Evolutionary conservation across 2,329 filamentous ascomycete genomes (phyloP).

Genomic region (Fusarium mexicanum): DNA sequence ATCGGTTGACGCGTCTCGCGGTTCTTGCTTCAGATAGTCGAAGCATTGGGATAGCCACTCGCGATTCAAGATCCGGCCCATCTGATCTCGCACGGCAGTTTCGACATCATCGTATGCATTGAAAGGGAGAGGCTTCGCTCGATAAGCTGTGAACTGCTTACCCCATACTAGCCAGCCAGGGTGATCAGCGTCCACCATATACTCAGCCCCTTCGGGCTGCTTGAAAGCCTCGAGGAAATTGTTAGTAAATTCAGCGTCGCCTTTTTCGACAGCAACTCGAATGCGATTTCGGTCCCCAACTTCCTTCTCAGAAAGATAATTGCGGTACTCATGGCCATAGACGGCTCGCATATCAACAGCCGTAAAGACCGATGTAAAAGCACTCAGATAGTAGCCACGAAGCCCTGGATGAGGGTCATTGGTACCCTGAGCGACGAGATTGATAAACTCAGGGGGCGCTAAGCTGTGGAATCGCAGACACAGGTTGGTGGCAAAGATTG

Average conservation of each 20-base stretch:
- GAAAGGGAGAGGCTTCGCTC: conserved; percentile 74
- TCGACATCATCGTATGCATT: conserved; percentile 84
- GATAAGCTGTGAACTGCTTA: conserved; percentile 83
- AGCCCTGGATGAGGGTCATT: conserved; percentile 92
- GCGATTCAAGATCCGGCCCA: conserved; percentile 81
- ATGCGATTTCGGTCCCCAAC: conserved; percentile 77
- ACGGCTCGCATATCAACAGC: conserved; percentile 86
- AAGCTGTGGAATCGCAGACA: conserved; percentile 92
- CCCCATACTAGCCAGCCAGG: conserved; percentile 98
- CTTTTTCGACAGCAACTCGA: conserved; percentile 74
- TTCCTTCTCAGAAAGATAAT: conserved; percentile 85
- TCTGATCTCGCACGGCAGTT: conserved; percentile 75
- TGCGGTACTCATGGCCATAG: conserved; percentile 86
- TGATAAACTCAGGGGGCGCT: conserved; percentile 82
- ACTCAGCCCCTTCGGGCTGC: conserved; percentile 73
- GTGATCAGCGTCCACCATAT: conserved; percentile 91
- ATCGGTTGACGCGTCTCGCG: conserved; percentile 81
- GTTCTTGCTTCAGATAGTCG: conserved; percentile 94
- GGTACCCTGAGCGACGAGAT: conserved; percentile 82
- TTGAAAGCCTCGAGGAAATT: conserved; percentile 82
- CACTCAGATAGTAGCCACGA: conserved; percentile 81
- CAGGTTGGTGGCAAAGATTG: conserved; percentile 89
- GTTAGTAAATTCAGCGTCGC: conserved; percentile 81
- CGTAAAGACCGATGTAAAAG: conserved; percentile 80
- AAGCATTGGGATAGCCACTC: conserved; percentile 92